Evolutionary conservation across 352 stramenopile species (phyloP).

Genomic region (Phytophthora sojae): DNA sequence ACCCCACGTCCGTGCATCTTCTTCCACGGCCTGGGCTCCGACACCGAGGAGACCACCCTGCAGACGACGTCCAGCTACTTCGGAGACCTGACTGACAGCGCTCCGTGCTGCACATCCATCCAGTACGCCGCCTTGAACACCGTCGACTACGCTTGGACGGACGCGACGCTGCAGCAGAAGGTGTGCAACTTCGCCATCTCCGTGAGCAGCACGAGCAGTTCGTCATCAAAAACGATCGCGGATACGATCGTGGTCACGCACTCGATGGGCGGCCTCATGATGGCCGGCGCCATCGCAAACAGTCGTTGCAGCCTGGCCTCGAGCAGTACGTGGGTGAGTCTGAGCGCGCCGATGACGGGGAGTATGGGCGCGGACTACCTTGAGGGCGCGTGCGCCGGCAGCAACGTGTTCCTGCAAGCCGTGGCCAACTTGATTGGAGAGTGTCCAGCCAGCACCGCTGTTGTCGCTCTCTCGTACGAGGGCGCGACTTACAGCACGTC

Average conservation of each 20-base stretch:
- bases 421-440: conserved; percentile 35
- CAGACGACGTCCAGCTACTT: conserved; percentile 33
- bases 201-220: conserved; percentile 24
- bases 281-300: conserved; percentile 37
- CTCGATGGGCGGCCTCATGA: conserved; percentile 44
- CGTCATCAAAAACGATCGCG: conserved; percentile 18
- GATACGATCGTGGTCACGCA: conserved; percentile 44
- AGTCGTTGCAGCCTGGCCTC: conserved; percentile 41
- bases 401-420: conserved; percentile 27
- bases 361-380: conserved; percentile 47
- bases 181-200: conserved; percentile 32
- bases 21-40: conserved; percentile 34
- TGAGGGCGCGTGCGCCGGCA: conserved; percentile 32
- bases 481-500: conserved; percentile 17
- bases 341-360: conserved; percentile 43
- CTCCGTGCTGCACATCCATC: conserved; percentile 39
- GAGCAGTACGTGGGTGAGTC: conserved; percentile 32
- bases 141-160: conserved; percentile 28
- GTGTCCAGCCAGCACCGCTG: conserved; percentile 32
- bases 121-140: conserved; percentile 40
- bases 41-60: conserved; percentile 12
- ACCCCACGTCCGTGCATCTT: conserved; percentile 37
- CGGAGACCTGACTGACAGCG: conserved; percentile 25
- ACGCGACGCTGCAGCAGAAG: conserved; percentile 30
- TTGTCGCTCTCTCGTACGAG: conserved; percentile 32